phyloP scores from a whole-genome alignment of 345 rosid species.

The Populus tremula region DNA sequence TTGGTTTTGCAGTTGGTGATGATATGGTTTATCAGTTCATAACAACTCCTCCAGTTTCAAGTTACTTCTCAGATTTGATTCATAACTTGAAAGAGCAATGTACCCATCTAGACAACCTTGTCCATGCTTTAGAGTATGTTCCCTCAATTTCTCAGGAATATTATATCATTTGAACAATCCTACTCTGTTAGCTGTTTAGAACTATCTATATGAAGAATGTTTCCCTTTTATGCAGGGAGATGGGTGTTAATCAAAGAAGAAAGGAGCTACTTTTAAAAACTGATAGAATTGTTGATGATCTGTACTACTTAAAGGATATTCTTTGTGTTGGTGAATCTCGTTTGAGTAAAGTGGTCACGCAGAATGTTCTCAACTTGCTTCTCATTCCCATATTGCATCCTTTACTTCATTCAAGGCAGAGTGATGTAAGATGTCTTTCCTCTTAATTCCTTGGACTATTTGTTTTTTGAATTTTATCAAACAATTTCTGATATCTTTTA shows the following conservation, averaged over 20 bases:
- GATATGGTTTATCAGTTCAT: conserved; percentile 50
- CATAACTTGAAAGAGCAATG: conserved; percentile 49
- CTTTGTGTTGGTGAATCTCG: conserved; percentile 44
- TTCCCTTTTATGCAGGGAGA: conserved; percentile 42
- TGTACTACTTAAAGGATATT: conserved; percentile 66
- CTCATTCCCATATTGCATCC: conserved; percentile 52
- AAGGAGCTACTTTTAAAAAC: conserved; percentile 39
- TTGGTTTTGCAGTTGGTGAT: conserved; percentile 57
- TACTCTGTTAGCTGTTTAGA: neutral
- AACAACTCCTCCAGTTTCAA: conserved; percentile 53
- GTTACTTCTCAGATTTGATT: conserved; percentile 58
- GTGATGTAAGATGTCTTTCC: conserved; percentile 41
- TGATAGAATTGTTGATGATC: conserved; percentile 59
- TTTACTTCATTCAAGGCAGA: conserved; percentile 36
- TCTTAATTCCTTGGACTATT: conserved; percentile 11
- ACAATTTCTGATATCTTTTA: neutral
- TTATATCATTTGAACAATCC: conserved; percentile 3
- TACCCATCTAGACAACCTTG: conserved; percentile 41
- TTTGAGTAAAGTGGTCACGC: conserved; percentile 43
- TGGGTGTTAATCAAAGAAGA: conserved; percentile 23
- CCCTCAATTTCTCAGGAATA: conserved; percentile 10
- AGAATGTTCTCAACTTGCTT: conserved; percentile 45
- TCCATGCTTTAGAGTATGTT: conserved; percentile 43
- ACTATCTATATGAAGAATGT: conserved; percentile 3
- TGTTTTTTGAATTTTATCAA: neutral